Base-by-base conservation (phyloP, 2,329 filamentous ascomycete genomes). In the Blumeria graminis region DNA sequence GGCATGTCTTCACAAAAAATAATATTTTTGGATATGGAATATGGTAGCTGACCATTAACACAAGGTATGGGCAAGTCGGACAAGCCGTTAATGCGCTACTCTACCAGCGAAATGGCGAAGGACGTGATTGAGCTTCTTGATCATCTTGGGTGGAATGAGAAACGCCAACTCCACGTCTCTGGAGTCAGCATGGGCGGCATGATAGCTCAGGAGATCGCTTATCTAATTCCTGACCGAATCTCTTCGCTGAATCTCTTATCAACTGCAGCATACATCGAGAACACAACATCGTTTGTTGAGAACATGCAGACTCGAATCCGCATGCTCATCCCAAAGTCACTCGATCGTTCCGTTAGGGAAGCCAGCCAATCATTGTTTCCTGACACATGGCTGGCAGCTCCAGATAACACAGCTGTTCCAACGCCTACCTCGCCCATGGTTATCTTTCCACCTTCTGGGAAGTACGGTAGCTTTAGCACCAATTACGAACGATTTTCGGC, bases 131-230 rank as follows among this genome's bases (percentile, higher is more conserved):
- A 92, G 63, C 71, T 92, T 16, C 67, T 78, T 33, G 75, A 81
- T 61, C 76, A 84, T 63, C 66, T 92, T 9, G 80, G 78, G 60
- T 93, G 85, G 84, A 79, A 67, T 46, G 65, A 74, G 65, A 62
- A 72, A 63, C 69, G 74, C 71, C 66, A 77, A 55, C 62, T 82
- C 13, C 80, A 94, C 69, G 67, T 93, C 55, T 72, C 84, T 36
- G 88, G 87, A 57, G 80, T 90, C 61, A 86, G 82, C 58, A 84
- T 94, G 76, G 87, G 87, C 60, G 87, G 88, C 64, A 94, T 94
- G 88, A 90, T 94, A 63, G 79, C 85, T 1, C 88, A 94, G 68
- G 88, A 94, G 69, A 65, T 94, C 3, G 76, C 74, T 71, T 69
- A 61, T 5, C 67, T 72, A n/a, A 68, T 71, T 34, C 78, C 79